Evolutionary conservation across 2,329 filamentous ascomycete species (phyloP), one percentile per base, ranked within the genome.

Genomic region (Saccharata proteae): DNA sequence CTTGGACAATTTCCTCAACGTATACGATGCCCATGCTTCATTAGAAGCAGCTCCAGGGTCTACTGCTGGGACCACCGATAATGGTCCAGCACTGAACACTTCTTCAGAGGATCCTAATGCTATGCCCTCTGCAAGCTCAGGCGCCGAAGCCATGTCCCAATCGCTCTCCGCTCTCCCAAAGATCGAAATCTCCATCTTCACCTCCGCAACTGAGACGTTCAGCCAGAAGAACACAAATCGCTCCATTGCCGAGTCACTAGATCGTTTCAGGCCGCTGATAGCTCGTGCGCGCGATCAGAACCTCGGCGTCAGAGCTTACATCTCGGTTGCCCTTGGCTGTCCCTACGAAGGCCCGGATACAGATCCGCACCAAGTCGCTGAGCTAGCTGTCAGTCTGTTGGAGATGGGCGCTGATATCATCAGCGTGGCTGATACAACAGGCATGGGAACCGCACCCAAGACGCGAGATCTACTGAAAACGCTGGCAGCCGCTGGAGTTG

Each of bases 321-420:
- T 93, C 44, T 86, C 77, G 1, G 79, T 83, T 9, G 34, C 34
- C 22, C 29, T 92, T 5, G 80, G 80, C 2, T 92, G 83, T 41
- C 83, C 83, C 0, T 90, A 75, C 40, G 74, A 78, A 55, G 74
- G 74, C 0, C 71, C 72, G 0, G 29, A 32, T 21, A 29, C 32
- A 2, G 57, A 68, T 21, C 71, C 73, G 0, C 59, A 68, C 41
- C 67, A 64, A 34, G 74, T 78, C 3, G 73, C 74, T 3, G 67
- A 73, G 16, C 61, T 78, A 15, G 72, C 73, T 64, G 38, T 74
- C 64, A 47, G 59, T 5, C 54, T 93, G 29, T 65, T 93, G 1
- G 80, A 86, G 48, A 81, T 88, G 65, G 86, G 86, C 12, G 86
- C 83, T 13, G 83, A 93, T 48, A 84, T 93, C 63, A 85, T 94